Evolutionary conservation across 2,329 filamentous ascomycete genomes (phyloP).

Genomic region (Myotisia sp.): DNA sequence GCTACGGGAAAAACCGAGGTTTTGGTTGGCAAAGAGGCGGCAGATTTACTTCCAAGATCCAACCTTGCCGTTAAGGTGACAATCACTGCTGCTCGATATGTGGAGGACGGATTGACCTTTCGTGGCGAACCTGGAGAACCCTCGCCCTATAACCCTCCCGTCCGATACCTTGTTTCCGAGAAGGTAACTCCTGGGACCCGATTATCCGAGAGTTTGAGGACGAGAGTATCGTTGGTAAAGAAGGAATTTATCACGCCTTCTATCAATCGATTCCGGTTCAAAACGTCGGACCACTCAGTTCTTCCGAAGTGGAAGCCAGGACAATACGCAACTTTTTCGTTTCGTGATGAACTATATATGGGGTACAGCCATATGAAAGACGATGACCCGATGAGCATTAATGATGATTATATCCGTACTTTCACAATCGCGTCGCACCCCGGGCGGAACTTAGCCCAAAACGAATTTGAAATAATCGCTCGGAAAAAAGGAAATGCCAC

Average conservation of each 20-base stretch:
- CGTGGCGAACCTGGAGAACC: slow-evolving; percentile 44
- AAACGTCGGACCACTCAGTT: slow-evolving; percentile 26
- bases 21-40: slow-evolving; percentile 50
- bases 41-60: slow-evolving; percentile 48
- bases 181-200: slow-evolving; percentile 17
- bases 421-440: slow-evolving; percentile 63
- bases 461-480: slow-evolving; percentile 58
- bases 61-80: slow-evolving; percentile 59
- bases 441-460: slow-evolving; percentile 19
- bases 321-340: slow-evolving; percentile 65
- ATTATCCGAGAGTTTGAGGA: slow-evolving; percentile 10
- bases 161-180: slow-evolving; percentile 52
- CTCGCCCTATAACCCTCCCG: slow-evolving; percentile 66
- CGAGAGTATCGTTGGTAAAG: slow-evolving; percentile 42
- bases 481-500: slow-evolving; percentile 58
- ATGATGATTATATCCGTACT: slow-evolving; percentile 71
- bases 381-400: slow-evolving; percentile 62
- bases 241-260: slow-evolving; percentile 50
- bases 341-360: slow-evolving; percentile 50
- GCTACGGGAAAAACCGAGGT: slow-evolving; percentile 55
- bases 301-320: slow-evolving; percentile 48
- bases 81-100: slow-evolving; percentile 46
- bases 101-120: slow-evolving; percentile 53
- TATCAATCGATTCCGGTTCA: slow-evolving; percentile 52
- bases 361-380: slow-evolving; percentile 78